Evolutionary conservation across 768 basidiomycete species (phyloP).

Genomic region (Pleurotus citrinopileatus): DNA sequence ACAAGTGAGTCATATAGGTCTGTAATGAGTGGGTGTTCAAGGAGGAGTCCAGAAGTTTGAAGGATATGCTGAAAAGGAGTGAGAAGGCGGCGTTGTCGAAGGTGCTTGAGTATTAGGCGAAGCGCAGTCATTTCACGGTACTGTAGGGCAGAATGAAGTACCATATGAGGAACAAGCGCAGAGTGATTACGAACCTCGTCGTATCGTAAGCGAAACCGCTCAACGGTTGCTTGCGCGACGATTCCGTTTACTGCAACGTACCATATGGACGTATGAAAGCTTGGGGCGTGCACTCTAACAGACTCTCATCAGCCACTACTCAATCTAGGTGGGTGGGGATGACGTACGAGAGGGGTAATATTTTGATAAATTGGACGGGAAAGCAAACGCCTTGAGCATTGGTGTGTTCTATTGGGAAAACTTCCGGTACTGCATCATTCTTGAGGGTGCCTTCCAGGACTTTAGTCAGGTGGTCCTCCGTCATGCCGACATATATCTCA

Average conservation of each 20-base stretch:
- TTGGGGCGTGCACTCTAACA: constrained; percentile 58
- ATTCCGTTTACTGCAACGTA: constrained; percentile 63
- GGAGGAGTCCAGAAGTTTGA: constrained; percentile 46
- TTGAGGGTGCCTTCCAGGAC: constrained; percentile 61
- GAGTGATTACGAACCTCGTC: constrained; percentile 53
- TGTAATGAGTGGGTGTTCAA: constrained; percentile 73
- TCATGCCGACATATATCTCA: constrained; percentile 64
- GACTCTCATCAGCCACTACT: neutral
- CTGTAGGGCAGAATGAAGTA: constrained; percentile 30
- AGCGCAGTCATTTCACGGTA: constrained; percentile 64
- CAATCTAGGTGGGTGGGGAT: neutral
- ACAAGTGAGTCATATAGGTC: constrained; percentile 63
- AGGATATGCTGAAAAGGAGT: constrained; percentile 62
- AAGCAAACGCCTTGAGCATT: constrained; percentile 57
- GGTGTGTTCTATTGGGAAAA: constrained; percentile 54
- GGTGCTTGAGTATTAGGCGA: constrained; percentile 70
- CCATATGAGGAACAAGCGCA: neutral
- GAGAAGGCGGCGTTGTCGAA: constrained; percentile 72
- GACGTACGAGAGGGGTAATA: constrained; percentile 71
- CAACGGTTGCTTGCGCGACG: constrained; percentile 52
- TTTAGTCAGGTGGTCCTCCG: constrained; percentile 65
- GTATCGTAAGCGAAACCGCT: constrained; percentile 46
- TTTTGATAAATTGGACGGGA: constrained; percentile 69
- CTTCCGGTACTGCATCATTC: constrained; percentile 64
- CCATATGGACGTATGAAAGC: constrained; percentile 83